phyloP scores from a whole-genome alignment of 2,329 filamentous ascomycete genomes.

The Thelonectria olida region DNA sequence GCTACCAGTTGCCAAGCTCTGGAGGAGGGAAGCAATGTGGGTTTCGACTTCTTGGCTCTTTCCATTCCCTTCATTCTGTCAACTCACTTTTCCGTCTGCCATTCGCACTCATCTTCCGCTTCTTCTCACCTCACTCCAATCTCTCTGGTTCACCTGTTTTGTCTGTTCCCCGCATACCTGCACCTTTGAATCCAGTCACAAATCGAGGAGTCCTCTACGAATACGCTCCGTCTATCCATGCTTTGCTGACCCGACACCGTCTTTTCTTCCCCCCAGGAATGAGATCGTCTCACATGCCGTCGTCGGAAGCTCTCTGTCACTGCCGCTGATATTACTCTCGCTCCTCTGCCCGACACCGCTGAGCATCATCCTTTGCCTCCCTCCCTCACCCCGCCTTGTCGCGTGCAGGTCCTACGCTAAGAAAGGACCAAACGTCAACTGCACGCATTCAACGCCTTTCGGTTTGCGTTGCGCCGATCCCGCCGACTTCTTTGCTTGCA shows the following conservation, averaged over 20 bases:
- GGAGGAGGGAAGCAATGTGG: slow-evolving; percentile 12
- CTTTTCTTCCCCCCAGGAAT: slow-evolving; percentile 14
- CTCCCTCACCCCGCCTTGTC: slow-evolving; percentile 12
- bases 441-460: slow-evolving; percentile 6
- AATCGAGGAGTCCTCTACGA: not conserved
- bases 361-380: slow-evolving; percentile 16
- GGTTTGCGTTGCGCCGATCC: not conserved
- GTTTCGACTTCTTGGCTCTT: slow-evolving; percentile 10
- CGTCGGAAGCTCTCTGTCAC: slow-evolving; percentile 15
- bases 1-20: slow-evolving; percentile 5
- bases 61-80: slow-evolving; percentile 3
- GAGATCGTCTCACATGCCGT: slow-evolving; percentile 14
- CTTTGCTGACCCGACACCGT: not conserved
- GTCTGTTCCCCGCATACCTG: not conserved
- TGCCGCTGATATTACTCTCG: slow-evolving; percentile 4
- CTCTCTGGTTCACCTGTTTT: not conserved
- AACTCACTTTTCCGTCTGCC: slow-evolving; percentile 9
- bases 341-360: slow-evolving; percentile 6
- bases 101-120: not conserved
- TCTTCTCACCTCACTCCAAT: not conserved
- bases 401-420: slow-evolving; percentile 12
- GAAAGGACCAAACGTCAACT: slow-evolving; percentile 1
- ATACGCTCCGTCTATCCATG: not conserved
- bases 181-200: not conserved
- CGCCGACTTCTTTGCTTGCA: not conserved